phyloP scores from a whole-genome alignment of 2,329 filamentous ascomycete genomes.

The Trichoderma lentiforme region DNA sequence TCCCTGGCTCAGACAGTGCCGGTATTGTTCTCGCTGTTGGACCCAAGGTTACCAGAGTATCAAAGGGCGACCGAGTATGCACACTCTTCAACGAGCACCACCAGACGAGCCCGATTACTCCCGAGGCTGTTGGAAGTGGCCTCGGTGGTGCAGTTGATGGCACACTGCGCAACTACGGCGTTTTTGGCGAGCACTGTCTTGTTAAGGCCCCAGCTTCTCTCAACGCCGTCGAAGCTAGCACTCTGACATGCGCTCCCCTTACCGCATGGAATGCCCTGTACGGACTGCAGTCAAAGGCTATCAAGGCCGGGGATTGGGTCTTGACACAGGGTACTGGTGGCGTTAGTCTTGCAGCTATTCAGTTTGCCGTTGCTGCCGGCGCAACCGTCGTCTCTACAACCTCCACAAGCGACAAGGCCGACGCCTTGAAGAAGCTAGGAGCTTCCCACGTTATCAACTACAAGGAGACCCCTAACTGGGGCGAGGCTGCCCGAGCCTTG shows the following conservation, averaged over 20 bases:
- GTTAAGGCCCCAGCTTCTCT: slow-evolving; percentile 54
- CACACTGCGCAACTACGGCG: slow-evolving; percentile 30
- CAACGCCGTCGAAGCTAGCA: slow-evolving; percentile 45
- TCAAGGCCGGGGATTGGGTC: slow-evolving; percentile 35
- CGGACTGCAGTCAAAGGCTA: slow-evolving; percentile 35
- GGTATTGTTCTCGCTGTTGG: slow-evolving; percentile 49
- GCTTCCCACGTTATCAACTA: slow-evolving; percentile 46
- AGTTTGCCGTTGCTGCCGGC: slow-evolving; percentile 40
- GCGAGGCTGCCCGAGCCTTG: slow-evolving; percentile 33
- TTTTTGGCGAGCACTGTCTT: slow-evolving; percentile 50
- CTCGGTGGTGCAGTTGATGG: slow-evolving; percentile 31
- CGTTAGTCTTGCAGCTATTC: slow-evolving; percentile 40
- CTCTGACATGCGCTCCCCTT: slow-evolving; percentile 50
- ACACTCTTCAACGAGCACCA: slow-evolving; percentile 27
- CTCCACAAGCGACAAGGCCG: slow-evolving; percentile 35
- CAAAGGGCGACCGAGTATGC: slow-evolving; percentile 49
- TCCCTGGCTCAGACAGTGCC: slow-evolving; percentile 47
- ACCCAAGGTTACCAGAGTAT: slow-evolving; percentile 46
- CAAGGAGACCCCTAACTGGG: slow-evolving; percentile 39
- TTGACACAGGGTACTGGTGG: slow-evolving; percentile 43
- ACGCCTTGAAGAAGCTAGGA: slow-evolving; percentile 37
- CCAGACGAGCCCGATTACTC: slow-evolving; percentile 33
- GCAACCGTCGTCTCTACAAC: slow-evolving; percentile 43
- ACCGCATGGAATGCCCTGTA: slow-evolving; percentile 59
- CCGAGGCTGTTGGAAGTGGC: slow-evolving; percentile 1